Base-by-base conservation (phyloP, 2,329 filamentous ascomycete species). In the Coniella lustricola region DNA sequence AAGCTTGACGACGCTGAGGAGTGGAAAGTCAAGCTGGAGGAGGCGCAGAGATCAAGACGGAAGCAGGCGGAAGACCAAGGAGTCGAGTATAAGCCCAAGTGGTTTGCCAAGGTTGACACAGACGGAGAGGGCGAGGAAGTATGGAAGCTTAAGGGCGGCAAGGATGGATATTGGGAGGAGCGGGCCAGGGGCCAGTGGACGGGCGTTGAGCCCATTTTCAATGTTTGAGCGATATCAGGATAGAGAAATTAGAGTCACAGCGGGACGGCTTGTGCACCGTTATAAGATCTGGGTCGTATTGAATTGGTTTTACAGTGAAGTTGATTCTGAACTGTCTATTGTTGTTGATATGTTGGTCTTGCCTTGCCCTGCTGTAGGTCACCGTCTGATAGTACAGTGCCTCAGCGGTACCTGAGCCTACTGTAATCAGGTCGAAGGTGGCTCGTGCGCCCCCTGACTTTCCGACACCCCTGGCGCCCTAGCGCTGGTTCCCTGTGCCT, bases 121-220 rank as follows among this genome's bases (percentile, higher is more conserved):
- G 49, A 32, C n/a, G 73, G 76, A 20, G 75, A 78, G 41, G 77
- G 76, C 3, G 83, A 86, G 61, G 82, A 86, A 61, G 73, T 85
- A 10, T 87, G 87, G 87, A 77, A 81, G 59, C 66, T 95, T 54
- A 93, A 84, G 70, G 73, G 73, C 3, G 89, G 90, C 17, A 90
- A 85, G 66, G 89, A 94, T 16, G 84, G 88, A 8, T 98, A 98
- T 67, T 98, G 93, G 93, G 90, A 95, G 62, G 84, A 88, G 67
- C 78, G 91, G 52, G 76, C 73, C 3, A 78, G 71, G 55, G 83
- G 83, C 1, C 72, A 72, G 48, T 95, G 87, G 88, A 64, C 61
- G 3, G 75, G 74, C 4, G 64, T 79, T 31, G 68, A 73, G 54
- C 67, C 77, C 40, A 69, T 82, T 45, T 82, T 77, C 56, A 58